A percentile compares a stretch with the other conserved stretches of the same genome.
These are phyloP conservation scores for Spongospora subterranea DNA, from an alignment of 208 protist species.

Conservation along the genomic window DNA sequence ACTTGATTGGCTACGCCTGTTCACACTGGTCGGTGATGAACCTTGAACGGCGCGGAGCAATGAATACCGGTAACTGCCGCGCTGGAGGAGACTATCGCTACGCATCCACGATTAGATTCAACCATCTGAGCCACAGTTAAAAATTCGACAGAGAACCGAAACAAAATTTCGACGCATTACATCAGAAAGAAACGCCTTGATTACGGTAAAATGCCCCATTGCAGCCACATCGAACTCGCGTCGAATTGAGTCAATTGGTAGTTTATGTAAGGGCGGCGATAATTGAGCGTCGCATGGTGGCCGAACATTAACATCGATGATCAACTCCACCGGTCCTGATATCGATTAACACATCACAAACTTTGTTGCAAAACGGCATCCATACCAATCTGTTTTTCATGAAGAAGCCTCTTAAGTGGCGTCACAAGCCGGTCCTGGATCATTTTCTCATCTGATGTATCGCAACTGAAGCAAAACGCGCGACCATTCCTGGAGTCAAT, in stretches of 20 bases:
- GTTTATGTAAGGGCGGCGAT: not conserved
- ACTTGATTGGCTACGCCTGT: slow-evolving; percentile 31
- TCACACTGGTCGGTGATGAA: not conserved
- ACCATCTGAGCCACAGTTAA: slow-evolving; percentile 3
- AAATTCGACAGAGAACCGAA: not conserved
- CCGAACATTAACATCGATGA: slow-evolving; percentile 50
- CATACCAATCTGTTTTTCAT: slow-evolving; percentile 35
- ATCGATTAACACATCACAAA: not conserved
- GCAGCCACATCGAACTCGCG: slow-evolving; percentile 37
- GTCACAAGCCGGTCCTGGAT: not conserved
- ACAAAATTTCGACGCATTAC: not conserved
- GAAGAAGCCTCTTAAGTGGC: not conserved
- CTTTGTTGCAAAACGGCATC: not conserved
- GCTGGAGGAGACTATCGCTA: slow-evolving; percentile 36
- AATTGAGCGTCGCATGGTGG: not conserved
- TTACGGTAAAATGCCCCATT: not conserved
- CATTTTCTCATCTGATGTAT: slow-evolving; percentile 1
- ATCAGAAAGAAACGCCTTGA: not conserved
- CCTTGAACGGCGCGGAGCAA: not conserved
- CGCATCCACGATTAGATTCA: not conserved
- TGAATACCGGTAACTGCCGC: not conserved
- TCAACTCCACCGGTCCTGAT: not conserved
- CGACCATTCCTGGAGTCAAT: slow-evolving; percentile 29
- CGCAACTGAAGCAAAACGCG: slow-evolving; percentile 55
- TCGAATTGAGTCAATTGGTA: not conserved